phyloP scores from a whole-genome alignment of 23 red algal species.

The Pyropia yezoensis region DNA sequence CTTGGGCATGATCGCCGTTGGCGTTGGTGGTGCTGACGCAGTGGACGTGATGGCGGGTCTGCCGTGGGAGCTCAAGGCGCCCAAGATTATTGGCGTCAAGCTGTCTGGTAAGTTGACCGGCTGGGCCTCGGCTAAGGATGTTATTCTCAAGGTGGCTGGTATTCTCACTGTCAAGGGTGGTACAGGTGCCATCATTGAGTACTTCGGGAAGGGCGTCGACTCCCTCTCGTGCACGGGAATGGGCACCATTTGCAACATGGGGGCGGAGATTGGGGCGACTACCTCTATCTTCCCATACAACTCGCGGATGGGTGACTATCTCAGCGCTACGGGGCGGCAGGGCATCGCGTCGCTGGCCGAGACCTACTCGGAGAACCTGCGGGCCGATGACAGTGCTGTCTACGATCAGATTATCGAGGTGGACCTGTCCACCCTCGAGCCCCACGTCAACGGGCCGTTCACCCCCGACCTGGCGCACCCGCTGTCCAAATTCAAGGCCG shows the following conservation, averaged over 20 bases:
- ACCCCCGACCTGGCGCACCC: constrained; percentile 96
- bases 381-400: constrained; percentile 67
- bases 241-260: constrained; percentile 99
- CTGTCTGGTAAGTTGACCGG: constrained; percentile 79
- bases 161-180: constrained; percentile 99
- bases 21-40: constrained; percentile 98
- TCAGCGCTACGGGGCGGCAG: constrained; percentile 80
- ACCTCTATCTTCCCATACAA: constrained; percentile 96
- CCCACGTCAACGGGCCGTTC: constrained; percentile 95
- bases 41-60: constrained; percentile 99
- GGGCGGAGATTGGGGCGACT: constrained; percentile 96
- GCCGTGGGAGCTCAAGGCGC: constrained; percentile 98
- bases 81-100: constrained; percentile 93
- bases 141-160: constrained; percentile 95
- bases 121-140: constrained; percentile 90
- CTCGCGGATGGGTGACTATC: constrained; percentile 80
- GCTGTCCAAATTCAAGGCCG: constrained; percentile 80
- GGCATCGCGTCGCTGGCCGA: constrained; percentile 69
- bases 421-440: constrained; percentile 83
- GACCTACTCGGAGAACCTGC: constrained; percentile 55
- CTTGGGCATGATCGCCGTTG: constrained; percentile 85
- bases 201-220: constrained; percentile 94
- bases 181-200: constrained; percentile 97
- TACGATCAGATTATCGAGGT: constrained; percentile 98
- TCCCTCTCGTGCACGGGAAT: constrained; percentile 97